Conservation (phyloP, 2,329 filamentous ascomycete species). For the Ceratocystis lukuohia region DNA sequence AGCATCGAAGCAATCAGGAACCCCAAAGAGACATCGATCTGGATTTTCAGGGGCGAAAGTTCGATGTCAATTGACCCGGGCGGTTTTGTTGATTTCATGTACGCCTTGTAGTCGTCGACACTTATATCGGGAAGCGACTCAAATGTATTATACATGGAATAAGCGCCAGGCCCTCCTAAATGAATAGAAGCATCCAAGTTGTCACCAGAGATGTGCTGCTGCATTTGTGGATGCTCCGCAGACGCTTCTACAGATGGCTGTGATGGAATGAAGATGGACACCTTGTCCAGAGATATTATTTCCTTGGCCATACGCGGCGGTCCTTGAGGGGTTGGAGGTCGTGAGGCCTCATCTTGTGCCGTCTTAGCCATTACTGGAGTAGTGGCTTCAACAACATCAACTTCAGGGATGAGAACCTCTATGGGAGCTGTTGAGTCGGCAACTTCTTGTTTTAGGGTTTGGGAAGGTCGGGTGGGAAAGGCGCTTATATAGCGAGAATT, state of each 20-base stretch:
- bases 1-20: constrained; percentile 41
- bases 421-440: too few species aligned
- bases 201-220: neutral
- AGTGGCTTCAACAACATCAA: neutral
- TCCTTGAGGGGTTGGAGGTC: constrained; percentile 11
- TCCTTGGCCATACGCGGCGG: constrained; percentile 15
- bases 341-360: neutral
- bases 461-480: neutral
- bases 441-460: neutral
- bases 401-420: constrained; percentile 8
- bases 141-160: constrained; percentile 18
- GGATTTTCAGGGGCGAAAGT: constrained; percentile 38
- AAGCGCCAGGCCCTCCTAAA: constrained; percentile 1
- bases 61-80: constrained; percentile 35
- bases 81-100: constrained; percentile 17
- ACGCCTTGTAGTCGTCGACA: constrained; percentile 19
- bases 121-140: constrained; percentile 13
- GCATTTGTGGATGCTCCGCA: neutral
- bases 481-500: neutral
- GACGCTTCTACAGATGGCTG: neutral
- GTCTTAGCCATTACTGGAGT: neutral
- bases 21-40: constrained; percentile 44
- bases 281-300: constrained; percentile 14
- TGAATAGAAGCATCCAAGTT: constrained; percentile 12
- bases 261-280: constrained; percentile 18